Percentiles rank a stretch among this genome's conserved stretches.
phyloP scores from a whole-genome alignment of 352 stramenopile genomes.

The Phytopythium cucurbitacearum region DNA sequence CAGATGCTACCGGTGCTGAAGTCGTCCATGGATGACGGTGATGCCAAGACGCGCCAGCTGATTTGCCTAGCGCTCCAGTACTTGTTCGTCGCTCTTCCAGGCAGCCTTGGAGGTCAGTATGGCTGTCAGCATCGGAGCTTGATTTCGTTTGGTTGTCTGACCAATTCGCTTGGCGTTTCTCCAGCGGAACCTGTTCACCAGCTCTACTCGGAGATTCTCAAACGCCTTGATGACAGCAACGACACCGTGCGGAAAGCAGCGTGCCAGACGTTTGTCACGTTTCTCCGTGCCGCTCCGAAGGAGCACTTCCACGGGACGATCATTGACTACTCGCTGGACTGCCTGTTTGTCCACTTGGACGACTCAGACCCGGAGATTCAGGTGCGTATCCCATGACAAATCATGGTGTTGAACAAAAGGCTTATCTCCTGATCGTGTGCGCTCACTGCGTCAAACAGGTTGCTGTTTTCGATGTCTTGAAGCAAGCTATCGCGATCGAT shows the following conservation, averaged over 20 bases:
- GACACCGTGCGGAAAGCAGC: slow-evolving; percentile 85
- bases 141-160: background rate
- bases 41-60: slow-evolving; percentile 87
- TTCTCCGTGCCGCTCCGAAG: slow-evolving; percentile 80
- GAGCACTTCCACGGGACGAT: slow-evolving; percentile 86
- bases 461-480: slow-evolving; percentile 66
- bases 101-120: slow-evolving; percentile 57
- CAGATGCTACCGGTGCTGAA: slow-evolving; percentile 88
- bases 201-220: slow-evolving; percentile 90
- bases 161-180: background rate
- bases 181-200: slow-evolving; percentile 88
- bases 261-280: slow-evolving; percentile 85
- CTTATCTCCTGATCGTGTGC: slow-evolving; percentile 2
- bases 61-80: slow-evolving; percentile 87
- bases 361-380: slow-evolving; percentile 86
- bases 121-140: background rate
- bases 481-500: slow-evolving; percentile 61
- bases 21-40: slow-evolving; percentile 83
- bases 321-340: slow-evolving; percentile 89
- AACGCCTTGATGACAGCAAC: slow-evolving; percentile 91
- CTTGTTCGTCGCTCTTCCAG: slow-evolving; percentile 76
- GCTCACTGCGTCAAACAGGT: slow-evolving; percentile 23
- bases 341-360: slow-evolving; percentile 90
- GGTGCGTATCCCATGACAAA: slow-evolving; percentile 20
- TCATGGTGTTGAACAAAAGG: background rate